Conservation (phyloP, 129 eudicot species). For the Artemisia tridentata region DNA sequence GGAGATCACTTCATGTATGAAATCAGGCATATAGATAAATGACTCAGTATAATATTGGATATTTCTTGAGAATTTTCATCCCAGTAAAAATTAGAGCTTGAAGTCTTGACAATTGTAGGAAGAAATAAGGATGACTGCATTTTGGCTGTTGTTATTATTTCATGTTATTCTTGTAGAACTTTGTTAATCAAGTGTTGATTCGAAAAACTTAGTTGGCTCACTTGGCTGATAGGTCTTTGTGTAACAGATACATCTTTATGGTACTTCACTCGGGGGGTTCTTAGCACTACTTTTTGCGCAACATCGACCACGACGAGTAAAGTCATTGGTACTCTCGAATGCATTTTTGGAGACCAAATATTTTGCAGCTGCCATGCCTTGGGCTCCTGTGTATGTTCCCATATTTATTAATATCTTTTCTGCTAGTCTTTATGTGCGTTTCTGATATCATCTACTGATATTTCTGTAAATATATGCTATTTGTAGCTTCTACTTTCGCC, state of each 20-base stretch:
- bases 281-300: slow-evolving; percentile 96
- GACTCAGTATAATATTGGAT: slow-evolving; percentile 3
- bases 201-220: neutral
- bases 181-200: slow-evolving; percentile 11
- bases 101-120: neutral
- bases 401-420: neutral
- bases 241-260: slow-evolving; percentile 87
- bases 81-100: neutral
- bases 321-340: slow-evolving; percentile 87
- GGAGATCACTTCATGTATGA: neutral
- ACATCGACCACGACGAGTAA: slow-evolving; percentile 90
- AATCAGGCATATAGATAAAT: slow-evolving; percentile 8
- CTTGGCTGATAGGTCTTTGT: slow-evolving; percentile 19
- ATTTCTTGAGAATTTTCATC: neutral
- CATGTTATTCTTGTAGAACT: neutral
- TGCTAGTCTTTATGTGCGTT: too few species aligned
- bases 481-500: too few species aligned
- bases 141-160: neutral
- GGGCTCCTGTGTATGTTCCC: slow-evolving; percentile 89
- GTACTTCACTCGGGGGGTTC: slow-evolving; percentile 96
- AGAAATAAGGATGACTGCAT: neutral
- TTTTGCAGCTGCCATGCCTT: slow-evolving; percentile 89
- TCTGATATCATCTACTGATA: too few species aligned
- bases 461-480: too few species aligned
- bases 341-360: slow-evolving; percentile 75